Evolutionary conservation across 306 rosid genomes (phyloP).

Genomic region (Vigna mungo): DNA sequence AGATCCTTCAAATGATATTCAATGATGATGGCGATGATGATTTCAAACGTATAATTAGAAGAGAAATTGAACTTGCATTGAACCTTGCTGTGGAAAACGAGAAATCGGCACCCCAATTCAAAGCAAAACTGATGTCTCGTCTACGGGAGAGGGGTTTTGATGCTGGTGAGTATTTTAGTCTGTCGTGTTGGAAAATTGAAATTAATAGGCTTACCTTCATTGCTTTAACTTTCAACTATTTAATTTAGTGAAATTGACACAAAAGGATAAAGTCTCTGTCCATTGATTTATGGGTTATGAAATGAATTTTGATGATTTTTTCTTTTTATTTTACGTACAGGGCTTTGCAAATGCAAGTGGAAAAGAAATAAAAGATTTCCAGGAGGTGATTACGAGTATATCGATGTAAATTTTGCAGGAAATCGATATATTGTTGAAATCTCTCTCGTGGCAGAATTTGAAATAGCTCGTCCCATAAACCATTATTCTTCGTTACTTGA

Average conservation of each 20-base stretch:
- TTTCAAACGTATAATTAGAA: neutral
- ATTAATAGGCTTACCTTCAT: too few species aligned
- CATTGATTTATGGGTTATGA: too few species aligned
- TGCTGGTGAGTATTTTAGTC: neutral
- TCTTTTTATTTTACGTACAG: neutral
- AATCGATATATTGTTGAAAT: constrained; percentile 1
- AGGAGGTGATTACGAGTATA: constrained; percentile 2
- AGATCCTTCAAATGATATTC: neutral
- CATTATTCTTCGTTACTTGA: neutral
- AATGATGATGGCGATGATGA: neutral
- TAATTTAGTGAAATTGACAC: too few species aligned
- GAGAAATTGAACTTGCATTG: neutral
- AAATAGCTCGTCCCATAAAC: neutral
- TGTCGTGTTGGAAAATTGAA: too few species aligned
- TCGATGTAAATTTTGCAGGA: neutral
- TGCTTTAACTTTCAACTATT: too few species aligned
- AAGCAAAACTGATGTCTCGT: neutral
- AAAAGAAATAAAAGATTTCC: neutral
- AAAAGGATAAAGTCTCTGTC: too few species aligned
- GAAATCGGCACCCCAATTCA: neutral
- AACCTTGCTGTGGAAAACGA: neutral
- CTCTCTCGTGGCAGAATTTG: neutral
- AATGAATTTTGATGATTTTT: neutral
- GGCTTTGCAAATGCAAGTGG: constrained; percentile 9
- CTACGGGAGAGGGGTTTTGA: neutral